Base-by-base conservation (phyloP, 108 stramenopile genomes). In the Cyclotella baltica region DNA sequence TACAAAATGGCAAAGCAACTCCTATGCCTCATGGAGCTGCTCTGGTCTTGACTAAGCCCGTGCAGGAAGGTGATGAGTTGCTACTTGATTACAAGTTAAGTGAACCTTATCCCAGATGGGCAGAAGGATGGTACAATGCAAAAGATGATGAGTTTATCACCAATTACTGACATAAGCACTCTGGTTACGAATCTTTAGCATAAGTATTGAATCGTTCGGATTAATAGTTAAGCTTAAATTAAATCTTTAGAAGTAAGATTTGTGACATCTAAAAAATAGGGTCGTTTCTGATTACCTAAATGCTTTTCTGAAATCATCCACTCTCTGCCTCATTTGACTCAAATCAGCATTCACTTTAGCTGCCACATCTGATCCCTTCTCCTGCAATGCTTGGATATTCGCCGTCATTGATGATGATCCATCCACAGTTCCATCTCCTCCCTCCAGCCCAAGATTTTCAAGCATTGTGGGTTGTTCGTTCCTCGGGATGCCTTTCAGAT, bases 401-500 rank as follows among this genome's bases (percentile, higher is more conserved):
- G 89, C 92, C 28, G 86, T 83, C 70, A 95, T 91, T 4, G 86
- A 81, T 43, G 90, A 88, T 19, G 89, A 88, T 38, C 88, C 89
- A 25, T 80, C 70, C 23, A 87, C 88, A 16, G 89, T 83, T 63
- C 69, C 77, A 33, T 83, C 77, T 78, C 88, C 81, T 34, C 87
- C 87, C 47, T 96, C 95, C 47, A 92, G 57, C 16, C 98, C 98
- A 55, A 97, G 87, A 57, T 86, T 85, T 70, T 97, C 97, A 29
- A 98, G 77, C 73, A 97, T 77, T 33, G 80, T 23, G 9, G 90
- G 89, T 73, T 97, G 97, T 51, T 97, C 94, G 2, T 74, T 86
- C 50, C 95, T 84, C 52, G 93, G 92, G 80, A 97, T 90, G 57
- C 97, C 98, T 84, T 98, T 97, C 38, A 98, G 85, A 31, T 80